Evolutionary conservation across 2,329 filamentous ascomycete species (phyloP), one percentile per base, ranked within the genome.

Genomic region (Aspergillus thermomutatus): DNA sequence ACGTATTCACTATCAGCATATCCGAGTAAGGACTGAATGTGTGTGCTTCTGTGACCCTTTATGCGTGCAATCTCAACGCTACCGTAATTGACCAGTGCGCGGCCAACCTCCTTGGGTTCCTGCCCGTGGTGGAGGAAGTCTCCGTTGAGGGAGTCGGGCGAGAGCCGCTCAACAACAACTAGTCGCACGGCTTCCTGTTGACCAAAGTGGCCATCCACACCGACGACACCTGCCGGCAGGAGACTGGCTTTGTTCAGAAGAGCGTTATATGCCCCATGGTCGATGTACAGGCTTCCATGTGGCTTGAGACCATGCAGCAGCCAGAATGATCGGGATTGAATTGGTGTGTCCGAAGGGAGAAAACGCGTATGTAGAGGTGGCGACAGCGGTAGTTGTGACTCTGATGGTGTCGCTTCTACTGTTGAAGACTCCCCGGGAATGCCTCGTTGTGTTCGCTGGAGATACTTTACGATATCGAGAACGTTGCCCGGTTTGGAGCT

Each of bases 1-100:
- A 97, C 89, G 75, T 97, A 97, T 75, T 97, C 92, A 68, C 89
- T 95, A 72, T 97, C 92, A 21, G 91, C 91, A 75, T 97, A 99
- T 3, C 93, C 94, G 31, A 99, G 77, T 47, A 94, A 78, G 9
- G 83, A 81, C 49, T 87, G 81, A 61, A 99, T 97, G 70, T 96
- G 89, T 5, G 82, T 84, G 69, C 92, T 96, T 71, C 89, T 86
- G 62, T 89, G 80, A 1, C 94, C 94, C 77, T 89, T 91, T 70
- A 99, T 96, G 51, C 89, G 80, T 56, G 80, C 78, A 59, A 99
- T 92, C 75, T 99, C 93, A 1, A 82, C 79, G 1, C 90, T 87
- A n/a, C 90, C 89, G 72, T 97, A 99, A 74, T 97, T 97, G 56
- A 96, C 92, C 50, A 99, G 78, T 3, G 91, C 92, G 37, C 93